Percentiles rank a stretch among this genome's conserved stretches.
These are phyloP conservation scores for Aspergillus japonicus DNA, from an alignment of 2,329 filamentous ascomycete species.

Conservation along the genomic window DNA sequence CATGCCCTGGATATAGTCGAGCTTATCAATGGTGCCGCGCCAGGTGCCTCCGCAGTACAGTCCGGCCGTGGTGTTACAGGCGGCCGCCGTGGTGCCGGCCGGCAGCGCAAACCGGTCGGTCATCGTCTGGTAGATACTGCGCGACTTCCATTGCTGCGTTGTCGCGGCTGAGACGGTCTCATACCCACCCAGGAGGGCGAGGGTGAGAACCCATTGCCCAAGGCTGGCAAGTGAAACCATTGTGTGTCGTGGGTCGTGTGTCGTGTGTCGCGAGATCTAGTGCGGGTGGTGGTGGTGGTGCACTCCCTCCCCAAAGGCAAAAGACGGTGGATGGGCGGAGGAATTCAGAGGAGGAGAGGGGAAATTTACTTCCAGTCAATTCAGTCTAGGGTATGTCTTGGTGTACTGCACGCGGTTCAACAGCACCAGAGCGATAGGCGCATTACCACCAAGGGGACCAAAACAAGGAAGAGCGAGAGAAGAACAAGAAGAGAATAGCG, in stretches of 20 bases:
- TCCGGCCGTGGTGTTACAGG: slow-evolving; percentile 32
- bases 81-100: slow-evolving; percentile 35
- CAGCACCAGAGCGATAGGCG: not conserved
- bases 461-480: not conserved
- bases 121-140: slow-evolving; percentile 49
- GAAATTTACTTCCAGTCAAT: not conserved
- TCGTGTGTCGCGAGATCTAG: too few relatives aligned
- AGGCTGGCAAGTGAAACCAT: not conserved
- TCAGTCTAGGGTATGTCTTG: not conserved
- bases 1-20: slow-evolving; percentile 53
- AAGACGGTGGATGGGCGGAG: not conserved
- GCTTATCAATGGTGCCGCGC: slow-evolving; percentile 47
- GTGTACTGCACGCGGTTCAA: not conserved
- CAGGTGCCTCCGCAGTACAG: slow-evolving; percentile 54
- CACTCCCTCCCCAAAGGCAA: not conserved
- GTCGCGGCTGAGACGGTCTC: slow-evolving; percentile 22
- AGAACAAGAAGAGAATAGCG: not conserved
- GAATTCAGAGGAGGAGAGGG: not conserved
- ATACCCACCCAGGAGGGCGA: not conserved
- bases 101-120: slow-evolving; percentile 49
- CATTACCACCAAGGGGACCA: not conserved
- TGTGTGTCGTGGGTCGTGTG: not conserved
- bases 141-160: slow-evolving; percentile 38
- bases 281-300: not conserved
- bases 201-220: slow-evolving; percentile 4